Percentiles rank a stretch among this genome's conserved stretches.
Evolutionary conservation across 495 filamentous ascomycete species (phyloP).

Genomic region (Penicillium waksmanii): DNA sequence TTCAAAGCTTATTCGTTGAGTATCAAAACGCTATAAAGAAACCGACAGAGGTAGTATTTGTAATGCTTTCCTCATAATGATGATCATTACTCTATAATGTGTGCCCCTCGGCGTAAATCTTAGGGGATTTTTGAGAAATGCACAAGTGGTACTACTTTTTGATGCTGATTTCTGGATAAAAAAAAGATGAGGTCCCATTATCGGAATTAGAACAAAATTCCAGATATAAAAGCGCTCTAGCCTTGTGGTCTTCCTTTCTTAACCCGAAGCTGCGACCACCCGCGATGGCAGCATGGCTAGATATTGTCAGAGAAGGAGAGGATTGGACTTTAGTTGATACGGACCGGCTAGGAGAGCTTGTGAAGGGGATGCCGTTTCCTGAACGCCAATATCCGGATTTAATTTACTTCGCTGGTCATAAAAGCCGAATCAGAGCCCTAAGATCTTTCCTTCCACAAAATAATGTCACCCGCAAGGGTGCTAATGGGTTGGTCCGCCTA

Average conservation of each 20-base stretch:
- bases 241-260: not conserved
- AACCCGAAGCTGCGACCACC: not conserved
- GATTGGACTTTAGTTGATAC: conserved; percentile 7
- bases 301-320: not conserved
- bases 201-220: too few species aligned
- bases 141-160: too few species aligned
- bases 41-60: too few species aligned
- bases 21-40: too few species aligned
- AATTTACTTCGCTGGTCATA: conserved; percentile 18
- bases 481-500: conserved; percentile 4
- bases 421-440: conserved; percentile 17
- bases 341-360: not conserved
- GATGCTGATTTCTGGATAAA: too few species aligned
- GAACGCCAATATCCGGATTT: conserved; percentile 15
- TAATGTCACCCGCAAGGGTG: conserved; percentile 21
- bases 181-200: too few species aligned
- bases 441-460: conserved; percentile 20
- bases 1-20: too few species aligned
- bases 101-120: too few species aligned
- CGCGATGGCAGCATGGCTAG: conserved; percentile 11
- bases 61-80: too few species aligned
- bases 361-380: not conserved
- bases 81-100: too few species aligned
- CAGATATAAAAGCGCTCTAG: not conserved
- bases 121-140: too few species aligned